Evolutionary conservation across 2,329 filamentous ascomycete genomes (phyloP), one percentile per base, ranked within the genome.

Genomic region (Diaporthe sp.): DNA sequence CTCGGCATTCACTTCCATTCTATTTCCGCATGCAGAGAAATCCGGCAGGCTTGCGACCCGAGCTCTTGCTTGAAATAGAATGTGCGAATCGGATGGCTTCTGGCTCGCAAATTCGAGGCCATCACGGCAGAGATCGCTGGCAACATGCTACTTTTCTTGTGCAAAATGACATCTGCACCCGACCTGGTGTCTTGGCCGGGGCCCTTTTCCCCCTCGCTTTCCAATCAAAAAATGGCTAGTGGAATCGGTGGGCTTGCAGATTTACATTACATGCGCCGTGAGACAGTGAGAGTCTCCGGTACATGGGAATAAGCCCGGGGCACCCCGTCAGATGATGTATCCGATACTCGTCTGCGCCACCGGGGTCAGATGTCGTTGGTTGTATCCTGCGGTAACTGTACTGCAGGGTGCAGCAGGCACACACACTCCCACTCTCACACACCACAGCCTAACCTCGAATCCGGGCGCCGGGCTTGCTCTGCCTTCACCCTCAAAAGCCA

Each of bases 301-400:
- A 75, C 74, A 66, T 72, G 25, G 44, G 56, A 19, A 35, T 65
- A 53, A 22, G 35, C 72, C 53, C 51, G 51, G 35, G 47, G 25
- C 59, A 22, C 53, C 61, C 50, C 39, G 68, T 55, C 63, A 69
- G 30, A 63, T 19, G 37, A 74, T 69, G 74, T 75, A 75, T 59
- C 61, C 39, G 56, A 71, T 73, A 74, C 74, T 65, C 61, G 59
- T 50, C 59, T 15, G 51, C 53, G 32, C 71, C 70, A 58, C 70
- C 61, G 25, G 70, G 68, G 42, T 17, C 55, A 47, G 50, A 72
- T 70, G 74, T 74, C 63, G 9, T 58, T 37, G 59, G n/a, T 69
- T 75, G 74, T 74, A 75, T 68, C 74, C 71, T 63, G 59, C 44
- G 73, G 74, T 75, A 61, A 61, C 72, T 74, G 72, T 75, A 73